Base-by-base conservation (phyloP, 176 grass and related monocot species). In the Oryza rufipogon region DNA sequence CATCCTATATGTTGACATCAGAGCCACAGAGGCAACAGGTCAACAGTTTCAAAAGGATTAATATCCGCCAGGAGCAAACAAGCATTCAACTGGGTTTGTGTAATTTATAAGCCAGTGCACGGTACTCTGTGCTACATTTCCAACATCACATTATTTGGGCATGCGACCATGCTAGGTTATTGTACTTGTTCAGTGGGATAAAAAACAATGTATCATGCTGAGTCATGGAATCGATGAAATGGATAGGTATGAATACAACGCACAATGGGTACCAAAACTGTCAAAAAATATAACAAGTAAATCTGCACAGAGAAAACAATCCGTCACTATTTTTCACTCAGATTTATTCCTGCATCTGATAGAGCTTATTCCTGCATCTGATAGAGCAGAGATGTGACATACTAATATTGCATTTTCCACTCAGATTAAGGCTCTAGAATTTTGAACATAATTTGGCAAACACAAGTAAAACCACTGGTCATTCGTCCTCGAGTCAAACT, bases 401-500 rank as follows among this genome's bases (percentile, higher is more conserved):
- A 49, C 4, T 34, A 12, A 79, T 64, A 79, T 63, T 19, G 32
- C 15, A 70, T 68, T 54, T 20, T 49, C 13, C 36, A 10, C 3
- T 52, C 45, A 68, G n/a, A 68, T 64, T 11, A 81, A 70, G 6
- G 34, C n/a, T 69, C 22, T 45, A 76, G 20, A 38, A 0, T 56
- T 56, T 23, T 60, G 63, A 82, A 73, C 39, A 73, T 9, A 67
- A 36, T 51, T 69, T 38, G 36, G 19, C 25, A 52, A 65, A n/a
- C 34, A 46, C 11, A 46, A 15, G 34, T 32, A 39, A 42, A 52
- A 52, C 25, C 33, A 52, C 6, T 73, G 36, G 33, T 9, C 13
- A 58, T 73, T 13, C 33, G 66, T 73, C 68, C 68, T 54, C n/a
- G 77, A 78, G 11, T 78, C n/a, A 66, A 39, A 76, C 7, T 64